Base-by-base conservation (phyloP, 2,329 filamentous ascomycete species). In the Arthrinium puccinioides region DNA sequence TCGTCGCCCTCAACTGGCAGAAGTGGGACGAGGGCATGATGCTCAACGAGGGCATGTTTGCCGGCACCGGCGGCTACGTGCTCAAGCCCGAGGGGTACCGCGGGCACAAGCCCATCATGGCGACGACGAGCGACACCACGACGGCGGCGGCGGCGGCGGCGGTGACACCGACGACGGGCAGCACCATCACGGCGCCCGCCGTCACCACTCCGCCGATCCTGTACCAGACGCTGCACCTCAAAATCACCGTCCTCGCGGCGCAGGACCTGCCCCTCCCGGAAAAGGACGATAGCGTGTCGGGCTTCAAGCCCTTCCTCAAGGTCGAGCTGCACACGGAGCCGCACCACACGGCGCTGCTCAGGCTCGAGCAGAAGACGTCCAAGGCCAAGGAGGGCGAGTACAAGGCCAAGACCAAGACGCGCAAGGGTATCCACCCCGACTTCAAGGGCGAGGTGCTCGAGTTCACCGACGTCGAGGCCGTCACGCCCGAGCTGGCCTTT, bases 1-100 rank as follows among this genome's bases (percentile, higher is more conserved):
- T 96, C 49, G 87, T 94, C 2, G 89, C 89, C 0, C 67, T 97
- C 43, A 96, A 96, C 62, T 97, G 89, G 87, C 89, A 97, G 60
- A 82, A 81, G 43, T 81, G 84, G 59, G 88, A 96, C 52, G 83
- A 87, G 49, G 88, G 87, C 21, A 94, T 94, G 82, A 96, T 96
- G 90, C 73, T 95, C 11, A 96, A 96, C 54, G 82, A 92, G 54
- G 89, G 79, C 49, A 92, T 94, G 87, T 95, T 95, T 60, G 74
- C 79, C 2, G 84, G 82, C 9, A 86, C 84, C 1, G 72, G 72
- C n/a, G 89, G 89, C 16, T 96, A 88, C 67, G 79, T 92, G 2
- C 69, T 94, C 27, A 96, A 96, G 60, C 89, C 89, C 0, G 64
- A 74, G 45, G 85, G 64, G 9, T 69, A 65, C 51, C 61, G 66